Base-by-base conservation (phyloP, 1,284 basidiomycete species). In the Tylopilus orsonianus region DNA sequence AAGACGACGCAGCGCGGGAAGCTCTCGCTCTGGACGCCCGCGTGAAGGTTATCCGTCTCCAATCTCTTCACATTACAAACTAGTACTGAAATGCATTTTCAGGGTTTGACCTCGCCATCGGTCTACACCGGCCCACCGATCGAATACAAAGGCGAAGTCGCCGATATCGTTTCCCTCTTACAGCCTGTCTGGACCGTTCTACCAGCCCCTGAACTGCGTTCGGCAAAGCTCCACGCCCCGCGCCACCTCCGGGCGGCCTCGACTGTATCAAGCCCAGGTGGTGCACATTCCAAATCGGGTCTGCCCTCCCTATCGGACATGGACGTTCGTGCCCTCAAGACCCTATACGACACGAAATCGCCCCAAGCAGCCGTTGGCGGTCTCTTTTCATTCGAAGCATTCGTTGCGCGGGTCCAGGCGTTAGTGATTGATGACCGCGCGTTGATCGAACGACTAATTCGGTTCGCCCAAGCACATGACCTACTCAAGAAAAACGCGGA, bases 401-500 rank as follows among this genome's bases (percentile, higher is more conserved):
- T 94, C 56, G 80, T 81, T 2, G 67, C 75, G n/a, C 78, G 90
- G 5, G 84, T 95, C 29, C 83, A 86, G 55, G 83, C 86, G 4
- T 75, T 95, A 48, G 75, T 94, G 42, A 73, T 79, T 37, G 93
- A 95, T 66, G 91, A 93, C 58, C 80, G 83, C 18, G 75, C 87
- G 12, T 68, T 96, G 54, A 87, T 93, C 56, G 90, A 92, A 65
- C 79, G 92, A 38, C 71, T 93, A 42, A 72, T 92, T 45, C 80
- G 90, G 23, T 89, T 91, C 58, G 90, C 89, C 2, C 83, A 90
- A 65, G 90, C 91, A 44, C 87, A 93, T 56, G 92, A 94, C 58
- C 62, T 93, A 55, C 75, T 93, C 55, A 93, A 92, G 77, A 87
- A 85, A 69, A 95, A 95, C 63, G 92, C 92, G 16, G 87, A 90